phyloP scores from a whole-genome alignment of 495 filamentous ascomycete species.

The Hypomontagnella monticulosa region DNA sequence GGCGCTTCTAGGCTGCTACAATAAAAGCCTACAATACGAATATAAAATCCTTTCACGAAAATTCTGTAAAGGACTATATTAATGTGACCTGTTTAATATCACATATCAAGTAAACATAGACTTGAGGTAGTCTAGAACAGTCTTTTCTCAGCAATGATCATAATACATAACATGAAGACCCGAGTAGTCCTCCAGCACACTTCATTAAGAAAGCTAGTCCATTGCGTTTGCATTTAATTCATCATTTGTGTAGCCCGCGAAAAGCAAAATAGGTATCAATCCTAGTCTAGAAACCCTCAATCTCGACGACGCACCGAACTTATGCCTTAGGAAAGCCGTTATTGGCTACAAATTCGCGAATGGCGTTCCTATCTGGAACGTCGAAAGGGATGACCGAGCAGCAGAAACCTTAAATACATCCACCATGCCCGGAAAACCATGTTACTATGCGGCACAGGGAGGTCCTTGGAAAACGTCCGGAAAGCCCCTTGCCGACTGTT shows the following conservation, averaged over 20 bases:
- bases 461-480: slow-evolving; percentile 7
- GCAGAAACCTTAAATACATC: slow-evolving; percentile 12
- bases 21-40: too few species aligned
- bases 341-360: not conserved
- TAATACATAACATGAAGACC: too few species aligned
- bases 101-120: too few species aligned
- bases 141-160: too few species aligned
- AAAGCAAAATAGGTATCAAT: slow-evolving; percentile 42
- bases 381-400: slow-evolving; percentile 9
- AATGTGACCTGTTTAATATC: too few species aligned
- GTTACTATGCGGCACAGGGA: slow-evolving; percentile 2
- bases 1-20: too few species aligned
- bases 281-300: slow-evolving; percentile 38
- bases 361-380: slow-evolving; percentile 2
- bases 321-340: slow-evolving; percentile 18
- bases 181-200: not conserved
- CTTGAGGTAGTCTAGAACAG: too few species aligned
- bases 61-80: too few species aligned
- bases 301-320: slow-evolving; percentile 20
- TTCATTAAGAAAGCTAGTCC: not conserved
- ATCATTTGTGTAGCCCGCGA: slow-evolving; percentile 16
- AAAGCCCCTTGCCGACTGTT: slow-evolving; percentile 2
- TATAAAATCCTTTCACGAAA: too few species aligned
- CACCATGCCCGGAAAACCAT: slow-evolving; percentile 11
- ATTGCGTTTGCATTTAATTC: slow-evolving; percentile 9